phyloP scores from a whole-genome alignment of 2,329 filamentous ascomycete species.

The Colletotrichum orchidophilum region DNA sequence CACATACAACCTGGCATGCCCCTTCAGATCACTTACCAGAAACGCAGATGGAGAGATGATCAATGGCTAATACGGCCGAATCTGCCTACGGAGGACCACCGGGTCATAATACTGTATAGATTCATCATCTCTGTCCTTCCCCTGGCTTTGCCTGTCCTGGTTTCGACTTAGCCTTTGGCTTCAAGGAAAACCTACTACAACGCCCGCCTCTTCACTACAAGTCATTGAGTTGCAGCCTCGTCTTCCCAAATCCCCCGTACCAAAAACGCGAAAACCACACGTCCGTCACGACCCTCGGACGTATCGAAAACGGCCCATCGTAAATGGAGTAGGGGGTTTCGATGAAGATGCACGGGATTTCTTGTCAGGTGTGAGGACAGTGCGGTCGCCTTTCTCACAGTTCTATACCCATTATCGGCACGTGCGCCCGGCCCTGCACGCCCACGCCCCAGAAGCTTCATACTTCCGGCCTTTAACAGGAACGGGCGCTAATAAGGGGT shows the following conservation, averaged over 20 bases:
- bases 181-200: background rate
- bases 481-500: background rate
- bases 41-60: background rate
- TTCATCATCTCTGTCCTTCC: no score
- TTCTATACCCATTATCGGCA: background rate
- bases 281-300: constrained; percentile 22
- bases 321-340: background rate
- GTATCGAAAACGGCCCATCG: background rate
- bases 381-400: background rate
- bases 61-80: background rate
- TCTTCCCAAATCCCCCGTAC: background rate
- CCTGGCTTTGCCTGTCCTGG: background rate
- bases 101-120: no score
- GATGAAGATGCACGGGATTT: background rate
- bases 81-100: no score
- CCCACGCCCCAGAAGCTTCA: background rate
- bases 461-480: constrained; percentile 10
- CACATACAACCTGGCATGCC: background rate
- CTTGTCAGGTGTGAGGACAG: background rate
- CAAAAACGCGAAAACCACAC: constrained; percentile 30
- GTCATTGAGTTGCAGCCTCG: background rate
- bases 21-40: background rate
- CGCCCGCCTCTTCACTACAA: background rate
- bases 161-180: background rate
- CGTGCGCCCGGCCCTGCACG: background rate